These are phyloP conservation scores for Yamadazyma conglobata DNA, from an alignment of 1,139 yeast genomes.

Conservation along the genomic window DNA sequence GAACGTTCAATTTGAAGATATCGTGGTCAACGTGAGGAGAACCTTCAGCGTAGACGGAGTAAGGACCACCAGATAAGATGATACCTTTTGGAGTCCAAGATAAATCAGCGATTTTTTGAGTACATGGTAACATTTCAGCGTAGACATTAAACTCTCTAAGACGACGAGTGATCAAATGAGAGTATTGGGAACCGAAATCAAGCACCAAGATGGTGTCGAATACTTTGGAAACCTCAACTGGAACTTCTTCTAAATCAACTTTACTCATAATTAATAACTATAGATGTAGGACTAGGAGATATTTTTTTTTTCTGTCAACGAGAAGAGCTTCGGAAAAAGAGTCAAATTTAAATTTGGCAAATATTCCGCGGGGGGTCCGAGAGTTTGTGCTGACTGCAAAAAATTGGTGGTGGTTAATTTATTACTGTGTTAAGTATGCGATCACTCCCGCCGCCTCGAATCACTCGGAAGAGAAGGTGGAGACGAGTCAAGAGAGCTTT, in stretches of 20 bases:
- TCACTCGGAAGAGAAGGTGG: constrained; percentile 38
- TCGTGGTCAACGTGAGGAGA: constrained; percentile 98
- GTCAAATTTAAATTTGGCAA: not conserved
- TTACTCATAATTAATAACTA: constrained; percentile 2
- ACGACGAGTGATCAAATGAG: constrained; percentile 95
- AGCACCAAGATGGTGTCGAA: constrained; percentile 96
- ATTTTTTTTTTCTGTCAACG: constrained; percentile 3
- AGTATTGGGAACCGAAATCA: constrained; percentile 98
- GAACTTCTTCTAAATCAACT: constrained; percentile 28
- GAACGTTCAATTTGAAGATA: constrained; percentile 85
- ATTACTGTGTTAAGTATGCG: constrained; percentile 31
- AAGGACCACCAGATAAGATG: constrained; percentile 95
- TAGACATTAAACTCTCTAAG: constrained; percentile 96
- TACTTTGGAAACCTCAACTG: constrained; percentile 68
- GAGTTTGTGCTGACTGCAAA: constrained; percentile 2
- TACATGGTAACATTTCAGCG: constrained; percentile 99
- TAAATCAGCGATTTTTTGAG: constrained; percentile 90
- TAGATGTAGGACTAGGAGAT: too few relatives aligned
- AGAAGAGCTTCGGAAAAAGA: not conserved
- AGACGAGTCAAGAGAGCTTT: constrained; percentile 32
- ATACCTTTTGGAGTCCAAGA: constrained; percentile 96
- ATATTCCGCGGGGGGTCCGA: constrained; percentile 7
- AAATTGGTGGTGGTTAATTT: not conserved
- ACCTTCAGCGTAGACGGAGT: constrained; percentile 91
- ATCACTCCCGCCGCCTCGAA: constrained; percentile 44